Conservation (phyloP, 2,329 filamentous ascomycete genomes). For the Chaetomiaceae sp. region DNA sequence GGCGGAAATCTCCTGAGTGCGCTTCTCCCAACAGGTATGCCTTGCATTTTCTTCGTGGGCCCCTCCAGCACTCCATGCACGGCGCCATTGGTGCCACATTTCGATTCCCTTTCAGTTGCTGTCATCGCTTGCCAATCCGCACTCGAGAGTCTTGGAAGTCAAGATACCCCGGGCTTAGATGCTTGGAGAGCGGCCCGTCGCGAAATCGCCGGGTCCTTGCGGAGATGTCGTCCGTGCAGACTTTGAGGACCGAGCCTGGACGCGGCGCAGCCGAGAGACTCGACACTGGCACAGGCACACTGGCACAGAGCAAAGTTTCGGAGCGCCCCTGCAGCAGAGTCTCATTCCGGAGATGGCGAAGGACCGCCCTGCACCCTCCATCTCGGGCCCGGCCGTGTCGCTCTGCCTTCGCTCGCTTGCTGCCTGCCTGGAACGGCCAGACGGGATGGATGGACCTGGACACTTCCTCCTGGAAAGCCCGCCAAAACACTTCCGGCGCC, state of each 20-base stretch:
- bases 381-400: constrained; percentile 3
- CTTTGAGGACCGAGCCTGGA: constrained; percentile 6
- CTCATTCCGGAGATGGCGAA: neutral
- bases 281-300: neutral
- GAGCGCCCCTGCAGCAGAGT: constrained; percentile 3
- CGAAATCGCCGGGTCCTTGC: constrained; percentile 2
- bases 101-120: neutral
- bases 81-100: neutral
- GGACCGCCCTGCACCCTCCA: neutral
- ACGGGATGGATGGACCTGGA: too few species aligned
- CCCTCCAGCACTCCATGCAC: neutral
- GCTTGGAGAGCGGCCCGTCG: neutral
- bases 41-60: constrained; percentile 1
- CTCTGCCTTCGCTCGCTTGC: neutral
- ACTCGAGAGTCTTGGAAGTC: neutral
- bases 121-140: neutral
- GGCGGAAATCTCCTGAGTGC: neutral
- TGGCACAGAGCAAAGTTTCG: neutral
- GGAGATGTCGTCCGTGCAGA: constrained; percentile 11
- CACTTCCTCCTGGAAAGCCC: too few species aligned
- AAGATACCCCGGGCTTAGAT: neutral
- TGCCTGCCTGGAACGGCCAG: neutral
- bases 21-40: constrained; percentile 8
- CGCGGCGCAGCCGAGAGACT: constrained; percentile 4
- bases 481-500: too few species aligned